phyloP scores from a whole-genome alignment of 441 rosid species.

The Populus hybrid region DNA sequence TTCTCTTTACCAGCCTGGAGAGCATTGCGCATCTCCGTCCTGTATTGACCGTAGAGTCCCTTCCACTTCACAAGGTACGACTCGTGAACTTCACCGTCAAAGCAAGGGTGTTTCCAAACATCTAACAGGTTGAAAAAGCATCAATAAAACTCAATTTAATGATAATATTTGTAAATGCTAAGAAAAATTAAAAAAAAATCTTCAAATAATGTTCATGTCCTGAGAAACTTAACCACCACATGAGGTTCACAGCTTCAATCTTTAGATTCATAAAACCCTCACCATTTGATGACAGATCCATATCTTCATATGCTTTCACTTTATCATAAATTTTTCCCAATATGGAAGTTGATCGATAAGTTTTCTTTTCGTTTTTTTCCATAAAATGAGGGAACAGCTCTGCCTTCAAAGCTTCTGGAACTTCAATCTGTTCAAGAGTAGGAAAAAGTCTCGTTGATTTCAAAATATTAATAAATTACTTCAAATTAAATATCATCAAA shows the following conservation, averaged over 20 bases:
- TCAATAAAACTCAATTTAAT: neutral
- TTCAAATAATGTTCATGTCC: neutral
- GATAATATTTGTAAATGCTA: neutral
- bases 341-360: conserved; percentile 57
- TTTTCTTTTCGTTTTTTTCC: conserved; percentile 33
- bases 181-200: neutral
- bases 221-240: neutral
- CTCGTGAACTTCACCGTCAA: conserved; percentile 30
- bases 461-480: no score
- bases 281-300: conserved; percentile 34
- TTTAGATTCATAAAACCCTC: neutral
- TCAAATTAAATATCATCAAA: no score
- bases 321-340: conserved; percentile 63
- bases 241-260: neutral
- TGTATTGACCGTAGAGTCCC: conserved; percentile 37
- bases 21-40: conserved; percentile 43
- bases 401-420: conserved; percentile 40
- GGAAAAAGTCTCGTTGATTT: no score
- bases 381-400: conserved; percentile 60
- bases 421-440: no score
- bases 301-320: conserved; percentile 32
- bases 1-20: neutral
- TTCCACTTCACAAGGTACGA: conserved; percentile 33
- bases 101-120: conserved; percentile 48
- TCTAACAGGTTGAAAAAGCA: conserved; percentile 23